A percentile compares a stretch with the other conserved stretches of the same genome.
Conservation (phyloP, 2,329 filamentous ascomycete genomes). For the Zymoseptoria crescenta region DNA sequence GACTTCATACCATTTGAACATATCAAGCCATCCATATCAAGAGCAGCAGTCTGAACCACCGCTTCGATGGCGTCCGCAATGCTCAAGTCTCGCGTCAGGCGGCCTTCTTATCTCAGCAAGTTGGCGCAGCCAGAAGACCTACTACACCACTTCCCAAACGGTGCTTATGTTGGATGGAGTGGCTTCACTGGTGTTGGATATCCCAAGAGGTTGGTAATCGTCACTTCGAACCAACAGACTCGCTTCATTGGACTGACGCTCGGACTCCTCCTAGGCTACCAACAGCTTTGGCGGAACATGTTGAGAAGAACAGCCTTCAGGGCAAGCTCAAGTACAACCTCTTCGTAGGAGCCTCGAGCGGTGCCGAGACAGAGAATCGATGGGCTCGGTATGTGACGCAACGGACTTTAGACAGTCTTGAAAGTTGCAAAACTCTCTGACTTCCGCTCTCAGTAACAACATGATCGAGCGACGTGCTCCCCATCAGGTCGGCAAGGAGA, state of each 20-base stretch:
- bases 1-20: background rate
- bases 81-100: constrained; percentile 65
- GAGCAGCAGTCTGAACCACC: background rate
- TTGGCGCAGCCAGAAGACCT: constrained; percentile 71
- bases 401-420: background rate
- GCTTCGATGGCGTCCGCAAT: constrained; percentile 44
- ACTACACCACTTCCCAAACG: constrained; percentile 72
- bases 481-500: constrained; percentile 85
- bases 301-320: constrained; percentile 77
- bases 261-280: constrained; percentile 45
- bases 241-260: background rate
- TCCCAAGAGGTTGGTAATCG: constrained; percentile 45
- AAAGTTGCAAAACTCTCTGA: background rate
- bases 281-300: constrained; percentile 75
- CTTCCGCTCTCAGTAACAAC: constrained; percentile 44
- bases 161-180: constrained; percentile 82
- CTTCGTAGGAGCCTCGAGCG: constrained; percentile 84
- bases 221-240: background rate
- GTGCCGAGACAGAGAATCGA: constrained; percentile 82
- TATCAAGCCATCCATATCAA: background rate
- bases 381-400: constrained; percentile 55
- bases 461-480: constrained; percentile 83
- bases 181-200: constrained; percentile 72
- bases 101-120: constrained; percentile 73
- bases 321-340: constrained; percentile 78